A percentile compares a stretch with the other conserved stretches of the same genome.
Evolutionary conservation across 1,284 basidiomycete genomes (phyloP).

Genomic region (Entoloma clypeatum): DNA sequence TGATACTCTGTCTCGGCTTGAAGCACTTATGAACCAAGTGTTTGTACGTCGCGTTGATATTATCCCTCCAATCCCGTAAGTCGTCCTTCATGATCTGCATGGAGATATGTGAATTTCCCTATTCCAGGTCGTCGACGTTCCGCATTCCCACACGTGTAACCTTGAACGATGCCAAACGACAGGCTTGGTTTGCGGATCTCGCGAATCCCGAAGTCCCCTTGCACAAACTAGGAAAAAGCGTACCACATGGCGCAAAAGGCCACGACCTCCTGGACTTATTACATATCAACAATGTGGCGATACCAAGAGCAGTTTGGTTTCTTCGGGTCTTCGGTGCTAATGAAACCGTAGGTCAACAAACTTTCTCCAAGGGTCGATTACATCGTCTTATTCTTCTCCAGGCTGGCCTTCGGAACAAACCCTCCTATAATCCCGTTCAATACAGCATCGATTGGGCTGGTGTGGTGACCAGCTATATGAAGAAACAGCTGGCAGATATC

Average conservation of each 20-base stretch:
- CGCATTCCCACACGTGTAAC: constrained; percentile 87
- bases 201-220: constrained; percentile 88
- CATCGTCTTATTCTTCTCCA: constrained; percentile 24
- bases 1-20: constrained; percentile 62
- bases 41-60: constrained; percentile 60
- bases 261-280: constrained; percentile 89
- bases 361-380: constrained; percentile 1
- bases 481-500: constrained; percentile 86
- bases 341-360: constrained; percentile 67
- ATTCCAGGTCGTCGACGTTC: constrained; percentile 66
- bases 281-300: constrained; percentile 76
- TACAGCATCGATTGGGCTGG: constrained; percentile 92
- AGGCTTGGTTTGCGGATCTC: constrained; percentile 88
- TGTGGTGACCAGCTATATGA: constrained; percentile 82
- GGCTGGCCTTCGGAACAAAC: constrained; percentile 72
- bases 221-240: constrained; percentile 81
- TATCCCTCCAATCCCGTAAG: constrained; percentile 60
- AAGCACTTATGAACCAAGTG: constrained; percentile 79
- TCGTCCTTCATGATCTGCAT: constrained; percentile 12
- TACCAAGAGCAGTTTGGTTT: constrained; percentile 92
- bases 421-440: constrained; percentile 71
- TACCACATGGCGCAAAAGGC: constrained; percentile 92
- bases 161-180: constrained; percentile 83
- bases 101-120: constrained; percentile 2
- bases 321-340: constrained; percentile 92